Conservation (phyloP, 768 basidiomycete species). For the Termitomyces sp. region DNA sequence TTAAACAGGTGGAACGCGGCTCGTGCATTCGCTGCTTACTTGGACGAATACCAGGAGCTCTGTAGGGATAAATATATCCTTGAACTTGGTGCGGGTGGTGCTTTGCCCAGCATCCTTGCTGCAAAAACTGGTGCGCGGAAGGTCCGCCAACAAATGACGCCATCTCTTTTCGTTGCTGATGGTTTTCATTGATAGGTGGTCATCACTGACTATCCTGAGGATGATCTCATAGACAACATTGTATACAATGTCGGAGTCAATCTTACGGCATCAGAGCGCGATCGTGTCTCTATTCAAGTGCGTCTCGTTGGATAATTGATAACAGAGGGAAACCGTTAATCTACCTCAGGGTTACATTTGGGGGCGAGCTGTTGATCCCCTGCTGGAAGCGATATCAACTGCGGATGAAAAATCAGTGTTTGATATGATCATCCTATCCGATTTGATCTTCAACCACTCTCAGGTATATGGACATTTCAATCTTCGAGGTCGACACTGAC, state of each 20-base stretch:
- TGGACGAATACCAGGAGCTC: conserved; percentile 47
- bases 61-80: conserved; percentile 50
- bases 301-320: background rate
- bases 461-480: conserved; percentile 44
- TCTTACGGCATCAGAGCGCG: conserved; percentile 30
- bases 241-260: conserved; percentile 62
- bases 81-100: conserved; percentile 93
- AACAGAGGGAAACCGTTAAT: background rate
- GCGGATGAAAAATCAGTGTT: conserved; percentile 32
- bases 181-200: conserved; percentile 48
- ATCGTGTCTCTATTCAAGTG: conserved; percentile 25
- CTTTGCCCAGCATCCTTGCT: conserved; percentile 75
- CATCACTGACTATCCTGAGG: conserved; percentile 91
- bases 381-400: conserved; percentile 29
- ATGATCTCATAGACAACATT: conserved; percentile 69
- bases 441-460: conserved; percentile 93
- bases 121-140: conserved; percentile 63
- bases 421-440: conserved; percentile 83
- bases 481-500: background rate
- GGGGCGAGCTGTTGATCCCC: conserved; percentile 51
- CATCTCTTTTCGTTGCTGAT: background rate
- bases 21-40: conserved; percentile 61
- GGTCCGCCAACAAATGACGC: conserved; percentile 30
- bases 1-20: conserved; percentile 73
- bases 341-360: conserved; percentile 71